These are phyloP conservation scores for Spinacia oleracea DNA, from an alignment of 179 eudicot genomes.

Conservation along the genomic window DNA sequence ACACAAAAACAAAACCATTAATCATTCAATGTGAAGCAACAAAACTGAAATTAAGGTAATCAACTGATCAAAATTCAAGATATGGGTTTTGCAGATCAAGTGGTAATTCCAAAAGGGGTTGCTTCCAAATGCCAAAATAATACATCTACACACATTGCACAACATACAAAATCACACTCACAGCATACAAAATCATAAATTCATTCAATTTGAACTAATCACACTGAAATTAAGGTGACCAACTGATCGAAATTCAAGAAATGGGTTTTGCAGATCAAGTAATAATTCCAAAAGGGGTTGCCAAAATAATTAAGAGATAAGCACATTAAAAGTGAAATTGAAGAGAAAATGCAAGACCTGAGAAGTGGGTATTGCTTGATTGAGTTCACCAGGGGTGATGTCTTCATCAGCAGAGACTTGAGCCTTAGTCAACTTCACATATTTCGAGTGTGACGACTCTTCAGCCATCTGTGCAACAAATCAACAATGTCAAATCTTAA, in stretches of 20 bases:
- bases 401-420: slow-evolving; percentile 75
- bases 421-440: slow-evolving; percentile 84
- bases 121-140: slow-evolving; percentile 1
- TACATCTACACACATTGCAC: slow-evolving; percentile 6
- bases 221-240: neutral
- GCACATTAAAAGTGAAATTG: neutral
- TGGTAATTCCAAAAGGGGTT: slow-evolving; percentile 14
- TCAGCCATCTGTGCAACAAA: slow-evolving; percentile 42
- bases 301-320: neutral
- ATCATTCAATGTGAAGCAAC: neutral
- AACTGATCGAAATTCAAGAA: slow-evolving; percentile 21
- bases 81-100: slow-evolving; percentile 33
- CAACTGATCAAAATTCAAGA: slow-evolving; percentile 19
- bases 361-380: slow-evolving; percentile 89
- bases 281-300: slow-evolving; percentile 10
- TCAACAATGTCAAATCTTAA: neutral
- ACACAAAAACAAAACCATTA: neutral
- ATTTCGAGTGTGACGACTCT: slow-evolving; percentile 50
- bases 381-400: slow-evolving; percentile 88
- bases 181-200: slow-evolving; percentile 6
- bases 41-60: neutral
- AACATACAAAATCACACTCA: neutral
- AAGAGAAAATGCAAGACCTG: slow-evolving; percentile 54
- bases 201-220: neutral
- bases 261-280: slow-evolving; percentile 32